Evolutionary conservation across 192 early-diverging fungal genomes (phyloP).

Genomic region (Chytriomyces sp.): DNA sequence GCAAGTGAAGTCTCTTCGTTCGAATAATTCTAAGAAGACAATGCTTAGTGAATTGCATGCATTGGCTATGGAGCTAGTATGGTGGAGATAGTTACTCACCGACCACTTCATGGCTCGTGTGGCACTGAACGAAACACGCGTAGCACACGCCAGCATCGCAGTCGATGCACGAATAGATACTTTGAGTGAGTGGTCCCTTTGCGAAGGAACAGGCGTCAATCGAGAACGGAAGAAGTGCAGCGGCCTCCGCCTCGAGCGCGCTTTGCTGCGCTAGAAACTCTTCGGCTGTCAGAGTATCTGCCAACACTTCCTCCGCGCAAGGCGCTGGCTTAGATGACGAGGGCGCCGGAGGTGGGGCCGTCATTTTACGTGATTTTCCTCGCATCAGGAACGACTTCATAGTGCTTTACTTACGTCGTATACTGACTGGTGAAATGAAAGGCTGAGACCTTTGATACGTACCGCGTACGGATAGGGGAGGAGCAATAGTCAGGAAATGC

Average conservation of each 20-base stretch:
- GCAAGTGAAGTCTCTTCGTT: constrained; percentile 79
- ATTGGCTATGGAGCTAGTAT: too few species aligned
- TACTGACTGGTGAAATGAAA: too few species aligned
- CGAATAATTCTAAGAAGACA: constrained; percentile 62
- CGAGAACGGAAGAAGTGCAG: constrained; percentile 11
- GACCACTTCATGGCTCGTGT: constrained; percentile 73
- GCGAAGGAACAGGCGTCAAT: constrained; percentile 29
- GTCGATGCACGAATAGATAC: constrained; percentile 76
- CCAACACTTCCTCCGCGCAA: background rate
- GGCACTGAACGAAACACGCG: constrained; percentile 45
- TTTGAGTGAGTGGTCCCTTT: constrained; percentile 71
- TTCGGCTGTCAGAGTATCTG: constrained; percentile 12
- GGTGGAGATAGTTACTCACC: constrained; percentile 29
- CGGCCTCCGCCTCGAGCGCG: constrained; percentile 15
- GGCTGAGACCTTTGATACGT: too few species aligned
- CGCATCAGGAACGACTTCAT: too few species aligned
- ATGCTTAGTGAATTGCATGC: background rate
- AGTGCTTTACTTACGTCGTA: too few species aligned
- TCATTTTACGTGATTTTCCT: too few species aligned
- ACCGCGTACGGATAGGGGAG: too few species aligned
- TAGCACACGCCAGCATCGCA: constrained; percentile 60
- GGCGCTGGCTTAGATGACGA: too few species aligned
- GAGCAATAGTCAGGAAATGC: too few species aligned
- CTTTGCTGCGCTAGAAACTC: constrained; percentile 17
- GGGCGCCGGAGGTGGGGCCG: too few species aligned